Percentiles rank a stretch among this genome's conserved stretches.
Evolutionary conservation across 306 rosid genomes (phyloP).

Genomic region (Fagus sylvatica): DNA sequence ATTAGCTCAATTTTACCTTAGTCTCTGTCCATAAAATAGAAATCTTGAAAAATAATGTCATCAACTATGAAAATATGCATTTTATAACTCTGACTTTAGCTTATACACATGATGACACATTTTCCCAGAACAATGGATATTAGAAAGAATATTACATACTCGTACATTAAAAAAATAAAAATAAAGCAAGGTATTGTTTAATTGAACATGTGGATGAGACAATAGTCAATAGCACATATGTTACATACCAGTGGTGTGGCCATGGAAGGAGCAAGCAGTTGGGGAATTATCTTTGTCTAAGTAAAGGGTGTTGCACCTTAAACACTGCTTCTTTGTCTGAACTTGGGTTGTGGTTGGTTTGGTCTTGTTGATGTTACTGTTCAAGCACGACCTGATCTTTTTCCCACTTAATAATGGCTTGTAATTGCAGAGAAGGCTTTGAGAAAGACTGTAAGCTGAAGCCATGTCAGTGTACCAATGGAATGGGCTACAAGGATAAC

Average conservation of each 20-base stretch:
- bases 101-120: no score
- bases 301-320: conserved; percentile 71
- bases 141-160: neutral
- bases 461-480: conserved; percentile 25
- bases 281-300: conserved; percentile 54
- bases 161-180: neutral
- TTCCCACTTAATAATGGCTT: conserved; percentile 22
- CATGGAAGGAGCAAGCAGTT: conserved; percentile 78
- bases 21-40: neutral
- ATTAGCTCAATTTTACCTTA: neutral
- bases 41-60: neutral
- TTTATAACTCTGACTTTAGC: no score
- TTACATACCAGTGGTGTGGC: conserved; percentile 68
- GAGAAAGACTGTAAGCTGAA: conserved; percentile 26
- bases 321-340: conserved; percentile 47
- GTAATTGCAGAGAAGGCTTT: conserved; percentile 14
- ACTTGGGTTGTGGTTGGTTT: conserved; percentile 20
- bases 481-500: neutral
- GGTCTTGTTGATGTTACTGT: neutral
- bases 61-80: neutral
- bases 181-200: neutral
- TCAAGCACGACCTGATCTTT: conserved; percentile 37
- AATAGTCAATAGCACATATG: neutral
- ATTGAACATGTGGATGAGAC: neutral
- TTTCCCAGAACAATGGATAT: no score